Percentiles rank a stretch among this genome's conserved stretches.
These are phyloP conservation scores for Craterostigma plantagineum DNA, from an alignment of 257 asterid species.

Conservation along the genomic window DNA sequence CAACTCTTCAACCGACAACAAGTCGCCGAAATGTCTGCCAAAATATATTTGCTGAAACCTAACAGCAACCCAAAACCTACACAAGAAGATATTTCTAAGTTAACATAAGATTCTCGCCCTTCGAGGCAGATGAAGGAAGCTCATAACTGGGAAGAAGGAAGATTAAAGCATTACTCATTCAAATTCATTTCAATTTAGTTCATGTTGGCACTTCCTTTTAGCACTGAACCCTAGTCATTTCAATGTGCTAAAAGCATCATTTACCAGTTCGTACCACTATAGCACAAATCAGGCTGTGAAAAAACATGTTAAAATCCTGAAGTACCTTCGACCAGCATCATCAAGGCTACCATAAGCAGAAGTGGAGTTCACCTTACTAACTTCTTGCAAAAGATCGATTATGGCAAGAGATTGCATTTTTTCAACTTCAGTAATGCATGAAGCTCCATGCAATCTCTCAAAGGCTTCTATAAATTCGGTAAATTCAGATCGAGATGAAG, in stretches of 20 bases:
- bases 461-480: conserved; percentile 38
- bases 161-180: conserved; percentile 1
- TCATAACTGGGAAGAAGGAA: neutral
- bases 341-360: conserved; percentile 91
- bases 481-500: conserved; percentile 38
- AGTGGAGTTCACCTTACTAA: conserved; percentile 29
- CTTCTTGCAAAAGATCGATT: conserved; percentile 59
- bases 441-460: conserved; percentile 29
- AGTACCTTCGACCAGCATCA: conserved; percentile 85
- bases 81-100: conserved; percentile 12
- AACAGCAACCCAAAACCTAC: conserved; percentile 86
- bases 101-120: conserved; percentile 4
- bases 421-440: conserved; percentile 30
- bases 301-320: no score
- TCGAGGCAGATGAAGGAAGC: conserved; percentile 1
- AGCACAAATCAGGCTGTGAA: neutral
- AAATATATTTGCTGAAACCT: conserved; percentile 55
- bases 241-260: conserved; percentile 5
- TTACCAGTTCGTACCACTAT: neutral
- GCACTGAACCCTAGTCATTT: neutral
- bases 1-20: conserved; percentile 44
- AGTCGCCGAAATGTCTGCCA: conserved; percentile 37
- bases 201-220: neutral
- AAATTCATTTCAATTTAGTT: neutral
- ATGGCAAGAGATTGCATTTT: conserved; percentile 68